phyloP scores from a whole-genome alignment of 2,329 filamentous ascomycete species.

The Arthrinium puccinioides region DNA sequence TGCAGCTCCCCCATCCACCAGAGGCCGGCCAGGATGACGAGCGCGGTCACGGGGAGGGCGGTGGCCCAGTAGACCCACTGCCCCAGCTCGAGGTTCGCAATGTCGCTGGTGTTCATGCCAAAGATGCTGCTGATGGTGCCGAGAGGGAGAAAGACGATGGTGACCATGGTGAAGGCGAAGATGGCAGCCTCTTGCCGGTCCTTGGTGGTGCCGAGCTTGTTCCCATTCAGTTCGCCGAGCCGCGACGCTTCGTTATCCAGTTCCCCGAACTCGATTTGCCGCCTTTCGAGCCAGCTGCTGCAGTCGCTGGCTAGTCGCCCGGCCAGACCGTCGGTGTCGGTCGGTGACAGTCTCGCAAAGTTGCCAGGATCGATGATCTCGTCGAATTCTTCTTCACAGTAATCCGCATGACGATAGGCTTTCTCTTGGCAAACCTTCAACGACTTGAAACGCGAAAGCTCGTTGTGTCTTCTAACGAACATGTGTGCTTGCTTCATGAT shows the following conservation, averaged over 20 bases:
- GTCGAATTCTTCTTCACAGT: conserved; percentile 2
- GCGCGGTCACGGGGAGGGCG: conserved; percentile 36
- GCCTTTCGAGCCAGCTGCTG: conserved; percentile 26
- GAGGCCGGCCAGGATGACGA: conserved; percentile 17
- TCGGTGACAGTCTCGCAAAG: conserved; percentile 27
- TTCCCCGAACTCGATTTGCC: conserved; percentile 20
- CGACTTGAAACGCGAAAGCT: too few species aligned
- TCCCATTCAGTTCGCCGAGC: conserved; percentile 16
- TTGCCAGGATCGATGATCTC: conserved; percentile 16
- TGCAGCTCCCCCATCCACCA: conserved; percentile 13
- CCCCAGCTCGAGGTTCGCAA: conserved; percentile 38
- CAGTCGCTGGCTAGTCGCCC: conserved; percentile 32
- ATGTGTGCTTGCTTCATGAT: too few species aligned
- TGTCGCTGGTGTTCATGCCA: conserved; percentile 45
- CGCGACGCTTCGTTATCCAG: conserved; percentile 16
- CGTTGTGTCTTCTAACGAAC: too few species aligned
- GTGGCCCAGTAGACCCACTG: conserved; percentile 45
- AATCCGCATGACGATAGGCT: too few species aligned
- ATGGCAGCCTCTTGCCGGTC: conserved; percentile 16
- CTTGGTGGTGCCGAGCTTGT: conserved; percentile 4
- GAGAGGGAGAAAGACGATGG: conserved; percentile 31
- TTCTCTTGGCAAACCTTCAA: too few species aligned
- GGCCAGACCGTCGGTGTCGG: conserved; percentile 28
- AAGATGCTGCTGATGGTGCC: conserved; percentile 28
- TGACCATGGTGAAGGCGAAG: conserved; percentile 32